Evolutionary conservation across 208 protist genomes (phyloP), one percentile per base, ranked within the genome.

Genomic region (Crithidia brevicula): DNA sequence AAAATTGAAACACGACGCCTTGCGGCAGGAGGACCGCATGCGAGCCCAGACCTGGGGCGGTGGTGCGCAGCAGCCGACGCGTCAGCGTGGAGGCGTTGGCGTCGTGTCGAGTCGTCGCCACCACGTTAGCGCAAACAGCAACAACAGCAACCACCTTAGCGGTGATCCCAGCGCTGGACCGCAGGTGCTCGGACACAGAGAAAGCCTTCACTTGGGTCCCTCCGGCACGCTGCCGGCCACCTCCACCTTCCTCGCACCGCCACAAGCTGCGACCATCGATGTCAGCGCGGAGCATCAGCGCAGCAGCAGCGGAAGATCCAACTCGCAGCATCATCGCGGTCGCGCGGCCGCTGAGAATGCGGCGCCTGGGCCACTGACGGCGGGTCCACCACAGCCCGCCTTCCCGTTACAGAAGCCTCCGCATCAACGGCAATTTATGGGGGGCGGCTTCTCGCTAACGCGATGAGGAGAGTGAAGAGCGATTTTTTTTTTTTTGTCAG

Each of bases 1-100:
- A 27, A 98, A 98, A 79, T 75, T 81, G 54, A 87, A 93, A 25
- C 85, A 98, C 46, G 83, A 93, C 25, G 57, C 83, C 2, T 65
- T 96, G 25, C 33, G 57, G 33, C 85, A 82, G 13, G 90, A 94
- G 54, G 74, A 75, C 45, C 69, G 43, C 3, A 67, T 81, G 36
- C 58, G 82, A 10, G 70, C 75, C 27, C 72, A 78, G 49, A 89
- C 82, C 10, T 91, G 78, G 79, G 79, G 86, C 2, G 51, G 54
- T 62, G 30, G 28, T 67, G 57, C 7, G n/a, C n/a, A n/a, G 36
- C 15, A 7, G 36, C 15, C 36, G 36, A 16, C 36, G 10, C 36
- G 36, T 40, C 10, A 7, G 36, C 36, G 36, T 40, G 36, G 36
- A 16, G 36, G 36, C 15, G 10, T 40, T 40, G 36, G 36, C 15